Conservation (phyloP, 2,329 filamentous ascomycete species). For the Capronia epimyces region DNA sequence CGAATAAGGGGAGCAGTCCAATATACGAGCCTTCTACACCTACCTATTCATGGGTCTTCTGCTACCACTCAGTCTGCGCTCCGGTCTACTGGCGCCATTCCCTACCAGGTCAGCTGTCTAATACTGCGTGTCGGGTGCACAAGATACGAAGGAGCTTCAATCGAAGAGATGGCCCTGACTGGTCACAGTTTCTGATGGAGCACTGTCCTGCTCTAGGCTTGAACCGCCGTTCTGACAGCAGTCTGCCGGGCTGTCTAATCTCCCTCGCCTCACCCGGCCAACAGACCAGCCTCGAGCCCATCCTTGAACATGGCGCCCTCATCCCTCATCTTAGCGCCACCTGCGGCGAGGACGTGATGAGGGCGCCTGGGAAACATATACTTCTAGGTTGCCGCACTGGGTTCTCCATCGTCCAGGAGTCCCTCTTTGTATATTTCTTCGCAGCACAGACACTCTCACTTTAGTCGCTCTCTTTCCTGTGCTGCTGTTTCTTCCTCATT, state of each 20-base stretch:
- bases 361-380: conserved; percentile 19
- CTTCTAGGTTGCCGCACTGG: conserved; percentile 1
- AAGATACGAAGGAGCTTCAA: background rate
- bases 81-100: background rate
- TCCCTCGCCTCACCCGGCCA: conserved; percentile 16
- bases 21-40: conserved; percentile 9
- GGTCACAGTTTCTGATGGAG: conserved; percentile 1
- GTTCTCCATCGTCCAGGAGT: conserved; percentile 9
- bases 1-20: conserved; percentile 3
- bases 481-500: conserved; percentile 6
- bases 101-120: conserved; percentile 4
- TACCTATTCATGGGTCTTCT: conserved; percentile 15
- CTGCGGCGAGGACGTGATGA: background rate
- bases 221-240: conserved; percentile 22
- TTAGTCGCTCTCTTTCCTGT: conserved; percentile 15
- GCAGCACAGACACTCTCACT: conserved; percentile 13
- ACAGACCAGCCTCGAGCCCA: conserved; percentile 5
- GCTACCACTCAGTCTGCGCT: conserved; percentile 5
- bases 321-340: conserved; percentile 4
- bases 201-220: conserved; percentile 6
- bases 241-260: conserved; percentile 22
- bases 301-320: conserved; percentile 16
- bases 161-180: background rate
- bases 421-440: conserved; percentile 15
- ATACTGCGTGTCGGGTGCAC: background rate